Evolutionary conservation across 805 yeast species (phyloP).

Genomic region (Allodekkera sacchari): DNA sequence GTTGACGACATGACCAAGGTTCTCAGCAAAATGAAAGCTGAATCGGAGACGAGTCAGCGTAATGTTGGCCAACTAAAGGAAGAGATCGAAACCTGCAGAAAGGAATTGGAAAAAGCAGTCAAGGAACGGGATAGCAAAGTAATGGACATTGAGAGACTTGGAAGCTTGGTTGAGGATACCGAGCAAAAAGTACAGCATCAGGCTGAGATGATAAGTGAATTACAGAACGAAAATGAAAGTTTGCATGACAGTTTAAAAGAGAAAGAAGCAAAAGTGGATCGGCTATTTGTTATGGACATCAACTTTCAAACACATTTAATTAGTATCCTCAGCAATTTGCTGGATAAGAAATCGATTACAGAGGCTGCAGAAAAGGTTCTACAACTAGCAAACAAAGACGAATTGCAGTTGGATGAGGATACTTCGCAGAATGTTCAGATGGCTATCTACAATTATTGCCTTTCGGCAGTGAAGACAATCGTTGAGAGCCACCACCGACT

Average conservation of each 20-base stretch:
- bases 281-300: slow-evolving; percentile 26
- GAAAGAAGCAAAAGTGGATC: neutral
- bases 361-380: slow-evolving; percentile 49
- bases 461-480: slow-evolving; percentile 52
- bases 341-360: slow-evolving; percentile 50
- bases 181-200: neutral
- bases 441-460: slow-evolving; percentile 34
- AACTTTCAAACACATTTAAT: slow-evolving; percentile 43
- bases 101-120: neutral
- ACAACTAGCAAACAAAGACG: slow-evolving; percentile 27
- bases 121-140: neutral
- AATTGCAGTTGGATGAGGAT: slow-evolving; percentile 13
- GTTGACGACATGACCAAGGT: too few species aligned
- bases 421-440: slow-evolving; percentile 28
- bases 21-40: too few species aligned
- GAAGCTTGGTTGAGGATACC: neutral
- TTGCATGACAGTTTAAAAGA: neutral
- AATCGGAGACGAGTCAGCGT: neutral
- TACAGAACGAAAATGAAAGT: neutral
- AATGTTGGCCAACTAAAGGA: neutral
- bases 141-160: neutral
- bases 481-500: slow-evolving; percentile 43
- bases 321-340: slow-evolving; percentile 40
- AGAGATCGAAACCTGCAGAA: neutral
- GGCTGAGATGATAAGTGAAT: neutral